phyloP scores from a whole-genome alignment of 306 rosid species.

The Castanea crenata region DNA sequence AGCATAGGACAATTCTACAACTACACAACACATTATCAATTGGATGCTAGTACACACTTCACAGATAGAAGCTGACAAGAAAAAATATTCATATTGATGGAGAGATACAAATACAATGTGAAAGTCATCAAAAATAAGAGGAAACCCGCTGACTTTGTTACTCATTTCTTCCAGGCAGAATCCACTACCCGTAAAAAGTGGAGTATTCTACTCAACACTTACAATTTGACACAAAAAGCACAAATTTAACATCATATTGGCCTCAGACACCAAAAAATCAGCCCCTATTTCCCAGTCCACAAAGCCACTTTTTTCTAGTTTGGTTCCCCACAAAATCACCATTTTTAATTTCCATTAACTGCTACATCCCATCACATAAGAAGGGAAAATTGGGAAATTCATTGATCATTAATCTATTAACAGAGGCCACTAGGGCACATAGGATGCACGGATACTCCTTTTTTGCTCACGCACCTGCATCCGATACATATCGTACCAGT shows the following conservation, averaged over 20 bases:
- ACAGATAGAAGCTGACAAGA: background rate
- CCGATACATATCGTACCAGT: too few species aligned
- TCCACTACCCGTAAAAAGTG: background rate
- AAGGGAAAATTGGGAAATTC: background rate
- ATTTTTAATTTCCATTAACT: background rate
- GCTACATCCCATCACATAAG: background rate
- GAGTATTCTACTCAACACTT: background rate
- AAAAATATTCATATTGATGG: background rate
- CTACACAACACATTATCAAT: background rate
- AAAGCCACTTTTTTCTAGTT: conserved; percentile 76
- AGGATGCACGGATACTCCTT: too few species aligned
- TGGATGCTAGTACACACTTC: background rate
- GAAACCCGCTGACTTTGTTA: background rate
- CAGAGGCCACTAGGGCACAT: background rate
- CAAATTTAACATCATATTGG: too few species aligned
- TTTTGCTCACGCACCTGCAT: too few species aligned
- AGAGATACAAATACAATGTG: background rate
- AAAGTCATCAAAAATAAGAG: background rate
- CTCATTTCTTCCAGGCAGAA: background rate
- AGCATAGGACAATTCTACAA: background rate
- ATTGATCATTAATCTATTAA: background rate
- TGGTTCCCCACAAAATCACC: conserved; percentile 37
- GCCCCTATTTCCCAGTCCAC: too few species aligned
- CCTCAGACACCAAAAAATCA: too few species aligned
- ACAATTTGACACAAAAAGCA: too few species aligned